Evolutionary conservation across 1,284 basidiomycete genomes (phyloP).

Genomic region (Sanghuangporus baumii): DNA sequence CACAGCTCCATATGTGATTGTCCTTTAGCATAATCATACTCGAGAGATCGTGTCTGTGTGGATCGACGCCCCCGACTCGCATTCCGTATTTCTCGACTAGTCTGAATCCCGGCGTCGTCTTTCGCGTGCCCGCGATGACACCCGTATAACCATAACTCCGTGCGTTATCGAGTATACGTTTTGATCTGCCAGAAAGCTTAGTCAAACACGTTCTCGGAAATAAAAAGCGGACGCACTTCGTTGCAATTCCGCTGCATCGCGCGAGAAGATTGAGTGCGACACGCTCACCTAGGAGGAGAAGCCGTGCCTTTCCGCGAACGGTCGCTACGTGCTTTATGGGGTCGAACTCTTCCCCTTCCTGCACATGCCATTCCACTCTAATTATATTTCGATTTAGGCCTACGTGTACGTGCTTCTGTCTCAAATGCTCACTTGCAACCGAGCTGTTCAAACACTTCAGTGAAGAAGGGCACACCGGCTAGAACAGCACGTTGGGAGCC

Average conservation of each 20-base stretch:
- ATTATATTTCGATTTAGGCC: background rate
- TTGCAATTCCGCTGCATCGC: constrained; percentile 94
- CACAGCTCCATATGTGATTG: constrained; percentile 95
- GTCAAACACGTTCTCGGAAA: background rate
- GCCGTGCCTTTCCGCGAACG: constrained; percentile 83
- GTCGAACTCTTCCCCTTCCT: constrained; percentile 78
- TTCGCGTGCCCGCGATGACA: constrained; percentile 91
- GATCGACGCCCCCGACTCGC: constrained; percentile 95
- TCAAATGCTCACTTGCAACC: constrained; percentile 73
- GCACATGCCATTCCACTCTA: constrained; percentile 90
- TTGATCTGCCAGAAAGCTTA: constrained; percentile 50
- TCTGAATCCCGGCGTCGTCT: constrained; percentile 98
- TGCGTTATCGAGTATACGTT: constrained; percentile 78
- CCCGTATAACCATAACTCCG: constrained; percentile 78
- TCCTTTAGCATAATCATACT: constrained; percentile 99
- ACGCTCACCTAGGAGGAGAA: constrained; percentile 90
- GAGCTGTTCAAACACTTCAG: constrained; percentile 87
- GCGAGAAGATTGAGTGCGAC: constrained; percentile 94
- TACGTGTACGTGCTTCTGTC: background rate
- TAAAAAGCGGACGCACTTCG: constrained; percentile 56
- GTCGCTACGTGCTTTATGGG: constrained; percentile 88
- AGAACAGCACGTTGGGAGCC: constrained; percentile 72
- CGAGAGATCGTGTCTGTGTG: constrained; percentile 94
- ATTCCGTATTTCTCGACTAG: constrained; percentile 99
- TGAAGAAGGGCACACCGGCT: constrained; percentile 94